Evolutionary conservation across 2,329 filamentous ascomycete species (phyloP).

Genomic region (Triangularia verruculosa): DNA sequence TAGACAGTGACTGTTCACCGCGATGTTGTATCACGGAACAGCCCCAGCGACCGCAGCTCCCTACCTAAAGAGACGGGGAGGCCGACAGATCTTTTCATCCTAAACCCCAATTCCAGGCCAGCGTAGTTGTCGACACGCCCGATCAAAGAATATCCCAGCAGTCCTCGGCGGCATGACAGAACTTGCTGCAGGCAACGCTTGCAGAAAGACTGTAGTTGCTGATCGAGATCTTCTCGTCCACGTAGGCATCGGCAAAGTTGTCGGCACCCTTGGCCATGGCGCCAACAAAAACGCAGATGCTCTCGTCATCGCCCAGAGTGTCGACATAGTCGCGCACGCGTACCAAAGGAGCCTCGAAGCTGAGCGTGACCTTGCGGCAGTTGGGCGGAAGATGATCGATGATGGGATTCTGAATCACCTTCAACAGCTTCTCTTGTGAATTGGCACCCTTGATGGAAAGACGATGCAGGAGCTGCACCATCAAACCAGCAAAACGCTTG

Average conservation of each 20-base stretch:
- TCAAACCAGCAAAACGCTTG: conserved; percentile 96
- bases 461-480: conserved; percentile 96
- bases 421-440: conserved; percentile 94
- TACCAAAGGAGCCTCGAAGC: conserved; percentile 86
- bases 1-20: conserved; percentile 46
- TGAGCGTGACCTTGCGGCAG: conserved; percentile 95
- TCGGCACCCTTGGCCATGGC: conserved; percentile 98
- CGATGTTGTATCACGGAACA: conserved; percentile 72
- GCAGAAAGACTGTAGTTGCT: conserved; percentile 97
- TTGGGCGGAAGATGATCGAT: conserved; percentile 95
- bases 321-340: conserved; percentile 87
- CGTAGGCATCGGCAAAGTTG: conserved; percentile 89
- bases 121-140: conserved; percentile 3
- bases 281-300: conserved; percentile 95
- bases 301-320: conserved; percentile 75
- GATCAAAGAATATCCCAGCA: conserved; percentile 86
- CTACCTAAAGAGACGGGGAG: conserved; percentile 17
- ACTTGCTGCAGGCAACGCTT: conserved; percentile 98
- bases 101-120: conserved; percentile 20
- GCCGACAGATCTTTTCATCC: conserved; percentile 30
- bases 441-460: conserved; percentile 95
- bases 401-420: conserved; percentile 97
- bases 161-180: conserved; percentile 97
- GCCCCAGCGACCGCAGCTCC: conserved; percentile 31
- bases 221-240: conserved; percentile 97